Conservation (phyloP, 2,329 filamentous ascomycete genomes). For the Teratosphaeriaceae sp. region DNA sequence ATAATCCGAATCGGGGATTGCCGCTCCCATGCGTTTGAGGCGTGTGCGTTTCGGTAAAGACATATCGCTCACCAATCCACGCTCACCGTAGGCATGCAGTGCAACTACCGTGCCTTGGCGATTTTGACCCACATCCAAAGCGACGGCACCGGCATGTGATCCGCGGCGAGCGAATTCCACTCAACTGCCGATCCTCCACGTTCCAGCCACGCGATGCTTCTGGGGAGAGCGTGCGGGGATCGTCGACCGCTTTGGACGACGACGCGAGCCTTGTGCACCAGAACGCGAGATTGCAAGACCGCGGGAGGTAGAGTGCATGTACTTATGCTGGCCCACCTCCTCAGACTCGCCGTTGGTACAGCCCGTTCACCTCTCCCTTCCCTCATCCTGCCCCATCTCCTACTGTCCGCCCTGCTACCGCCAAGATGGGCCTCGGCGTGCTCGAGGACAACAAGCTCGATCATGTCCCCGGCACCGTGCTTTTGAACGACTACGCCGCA, state of each 20-base stretch:
- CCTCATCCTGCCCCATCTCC: background rate
- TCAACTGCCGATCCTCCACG: conserved; percentile 1
- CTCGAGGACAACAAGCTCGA: conserved; percentile 6
- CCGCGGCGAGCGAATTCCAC: too few species aligned
- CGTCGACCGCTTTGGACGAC: background rate
- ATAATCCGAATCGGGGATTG: too few species aligned
- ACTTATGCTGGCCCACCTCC: too few species aligned
- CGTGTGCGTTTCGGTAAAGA: too few species aligned
- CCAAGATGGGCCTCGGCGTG: conserved; percentile 4
- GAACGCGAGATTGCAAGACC: background rate
- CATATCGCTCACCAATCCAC: too few species aligned
- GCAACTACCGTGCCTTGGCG: too few species aligned
- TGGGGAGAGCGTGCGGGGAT: background rate
- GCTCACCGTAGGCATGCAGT: too few species aligned
- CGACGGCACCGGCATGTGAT: too few species aligned
- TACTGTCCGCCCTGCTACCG: background rate
- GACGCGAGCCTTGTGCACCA: background rate
- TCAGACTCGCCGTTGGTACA: too few species aligned
- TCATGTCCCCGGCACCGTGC: conserved; percentile 11
- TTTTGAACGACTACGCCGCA: conserved; percentile 12
- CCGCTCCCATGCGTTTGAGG: too few species aligned
- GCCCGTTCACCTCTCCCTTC: background rate
- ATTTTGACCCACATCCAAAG: too few species aligned
- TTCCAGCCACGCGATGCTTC: background rate
- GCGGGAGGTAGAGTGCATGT: too few species aligned